Base-by-base conservation (phyloP, 2,329 filamentous ascomycete genomes). In the Diaporthe australafricana region DNA sequence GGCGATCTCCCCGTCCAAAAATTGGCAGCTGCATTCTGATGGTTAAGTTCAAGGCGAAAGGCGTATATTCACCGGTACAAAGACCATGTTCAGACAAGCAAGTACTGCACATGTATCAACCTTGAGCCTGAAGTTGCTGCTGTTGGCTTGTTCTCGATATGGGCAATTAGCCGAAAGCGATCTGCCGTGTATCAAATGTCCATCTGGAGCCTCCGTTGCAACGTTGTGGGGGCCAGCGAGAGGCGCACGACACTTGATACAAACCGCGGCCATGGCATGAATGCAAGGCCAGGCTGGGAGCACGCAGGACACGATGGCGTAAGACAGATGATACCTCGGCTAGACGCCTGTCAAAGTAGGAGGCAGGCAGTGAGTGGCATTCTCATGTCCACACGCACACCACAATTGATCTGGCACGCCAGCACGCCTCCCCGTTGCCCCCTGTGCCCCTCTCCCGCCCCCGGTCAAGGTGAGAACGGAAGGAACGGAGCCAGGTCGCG, bases 401-500 rank as follows among this genome's bases (percentile, higher is more conserved):
- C n/a, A 22, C 11, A 20, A n/a, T 14, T 22, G 22, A 47, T 17
- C 25, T 45, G 56, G 27, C 27, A 12, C n/a, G 22, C 25, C 22
- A 9, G 32, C 9, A 35, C 57, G 27, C 25, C 22, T 25, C 16
- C 22, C 25, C 22, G 14, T 20, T 7, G 14, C 25, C 14, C 47
- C 47, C 17, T 16, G 20, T n/a, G 8, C 40, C 57, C 57, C 42
- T 35, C 35, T 65, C 45, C 9, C 6, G 20, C 30, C 60, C 60
- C 60, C 45, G 45, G 45, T 65, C 45, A 65, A 65, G 30, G 60
- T 65, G 60, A 65, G 60, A 65, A 65, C 60, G 60, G 60, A 65
- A 65, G 27, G n/a, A 38, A 27, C 60, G 60, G 60, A 63, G 60
- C 60, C 60, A 63, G 60, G 60, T 63, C 60, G 60, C 60, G 27